Base-by-base conservation (phyloP, 805 yeast genomes). In the Blastobotrys chiropterorum region DNA sequence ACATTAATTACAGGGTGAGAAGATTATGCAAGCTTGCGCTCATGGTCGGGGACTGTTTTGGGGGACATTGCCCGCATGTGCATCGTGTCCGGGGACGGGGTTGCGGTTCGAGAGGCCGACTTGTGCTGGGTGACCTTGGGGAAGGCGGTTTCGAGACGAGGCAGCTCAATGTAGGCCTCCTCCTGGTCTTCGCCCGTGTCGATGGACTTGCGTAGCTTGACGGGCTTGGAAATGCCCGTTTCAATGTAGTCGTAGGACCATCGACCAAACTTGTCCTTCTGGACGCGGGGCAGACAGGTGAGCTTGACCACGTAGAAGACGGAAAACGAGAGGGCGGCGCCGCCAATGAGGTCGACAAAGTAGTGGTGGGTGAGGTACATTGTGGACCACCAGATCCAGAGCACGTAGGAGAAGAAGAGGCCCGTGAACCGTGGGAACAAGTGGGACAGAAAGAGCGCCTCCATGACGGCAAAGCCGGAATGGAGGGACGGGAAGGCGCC, bases 301-400 rank as follows among this genome's bases (percentile, higher is more conserved):
- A 83, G 81, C 64, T 82, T 83, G 50, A 88, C 81, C 59, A 82
- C 78, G 55, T 78, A 75, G 68, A 88, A 90, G 31, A 86, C 82
- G 14, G 78, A 67, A 54, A 83, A 77, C 0, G 96, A 82, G 52
- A 94, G 73, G n/a, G 82, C 77, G 1, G 97, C 92, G 19, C 99
- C 99, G n/a, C 88, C 92, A 62, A 88, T 87, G 49, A 92, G 79
- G 66, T 92, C 98, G 54, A 92, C 81, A 64, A 94, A 94, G 67
- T 92, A 92, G 70, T 92, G 99, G 69, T 92, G 99, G 0, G 97
- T 92, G 63, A 92, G 76, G 68, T 92, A 92, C 99, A 92, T 92
- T 14, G 98, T 94, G 48, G 94, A 80, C 95, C 97, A 94, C 98
- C 98, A 92, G 59, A 94, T 77, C 95, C 96, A 89, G 56, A 81